phyloP scores from a whole-genome alignment of 805 yeast species.

The Kuraishia ogatae region DNA sequence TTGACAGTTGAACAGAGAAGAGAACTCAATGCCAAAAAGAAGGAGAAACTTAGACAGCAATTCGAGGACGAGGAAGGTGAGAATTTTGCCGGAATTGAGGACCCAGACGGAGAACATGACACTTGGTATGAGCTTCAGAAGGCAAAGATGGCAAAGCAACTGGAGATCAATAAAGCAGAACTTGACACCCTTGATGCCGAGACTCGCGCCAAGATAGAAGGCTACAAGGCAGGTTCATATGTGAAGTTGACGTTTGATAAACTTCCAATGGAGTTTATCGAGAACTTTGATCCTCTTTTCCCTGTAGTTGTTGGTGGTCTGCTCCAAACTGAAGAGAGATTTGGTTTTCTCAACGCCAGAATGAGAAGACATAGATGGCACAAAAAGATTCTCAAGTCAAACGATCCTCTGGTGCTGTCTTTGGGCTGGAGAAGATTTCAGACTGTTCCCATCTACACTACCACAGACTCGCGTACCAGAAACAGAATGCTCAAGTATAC shows the following conservation, averaged over 20 bases:
- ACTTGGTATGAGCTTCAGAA: slow-evolving; percentile 98
- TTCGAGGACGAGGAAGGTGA: slow-evolving; percentile 69
- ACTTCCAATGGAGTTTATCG: slow-evolving; percentile 84
- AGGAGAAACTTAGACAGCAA: slow-evolving; percentile 80
- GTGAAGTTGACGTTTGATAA: slow-evolving; percentile 79
- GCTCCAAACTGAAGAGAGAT: slow-evolving; percentile 82
- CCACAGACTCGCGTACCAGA: slow-evolving; percentile 95
- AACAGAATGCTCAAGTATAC: slow-evolving; percentile 97
- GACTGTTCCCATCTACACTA: slow-evolving; percentile 90
- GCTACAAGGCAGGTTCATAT: slow-evolving; percentile 88
- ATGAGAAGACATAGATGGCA: slow-evolving; percentile 99
- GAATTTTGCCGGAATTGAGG: slow-evolving; percentile 67
- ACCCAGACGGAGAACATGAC: slow-evolving; percentile 79
- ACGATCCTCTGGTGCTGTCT: slow-evolving; percentile 89
- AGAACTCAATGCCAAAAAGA: slow-evolving; percentile 76
- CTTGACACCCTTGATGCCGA: slow-evolving; percentile 63
- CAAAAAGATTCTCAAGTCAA: slow-evolving; percentile 87
- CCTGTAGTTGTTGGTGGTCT: slow-evolving; percentile 91
- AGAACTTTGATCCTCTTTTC: slow-evolving; percentile 74
- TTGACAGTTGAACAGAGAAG: slow-evolving; percentile 68
- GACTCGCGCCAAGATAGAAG: slow-evolving; percentile 80
- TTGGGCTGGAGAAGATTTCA: slow-evolving; percentile 99
- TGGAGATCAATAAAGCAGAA: slow-evolving; percentile 85
- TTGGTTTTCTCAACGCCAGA: slow-evolving; percentile 88
- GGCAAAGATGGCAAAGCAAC: slow-evolving; percentile 93